Evolutionary conservation across 176 grass and related monocot genomes (phyloP), one percentile per base, ranked within the genome.

Genomic region (Triticum turgidum): DNA sequence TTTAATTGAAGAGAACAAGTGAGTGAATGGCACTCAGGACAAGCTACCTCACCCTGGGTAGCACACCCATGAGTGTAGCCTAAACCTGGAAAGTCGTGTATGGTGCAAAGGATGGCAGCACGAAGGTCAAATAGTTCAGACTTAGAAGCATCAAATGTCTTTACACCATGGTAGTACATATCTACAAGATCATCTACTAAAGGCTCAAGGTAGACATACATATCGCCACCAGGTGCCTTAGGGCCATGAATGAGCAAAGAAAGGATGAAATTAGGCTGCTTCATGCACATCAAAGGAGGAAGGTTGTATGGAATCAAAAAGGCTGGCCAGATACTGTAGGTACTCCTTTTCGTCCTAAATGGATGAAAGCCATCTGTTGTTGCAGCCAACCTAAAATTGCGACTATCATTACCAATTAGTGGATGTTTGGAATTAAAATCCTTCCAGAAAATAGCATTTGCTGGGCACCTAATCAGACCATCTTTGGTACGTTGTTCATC

Each of bases 201-300:
- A 8, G 15, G 65, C 30, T 69, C 5, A 69, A 35, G 65, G 18
- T 69, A 82, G 1, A 82, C 44, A 82, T 69, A 42, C 63, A 82
- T 82, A 24, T 82, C 44, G 4, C 18, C 20, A n/a, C 44, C 29
- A 82, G 64, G 63, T 14, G 27, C 44, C 47, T 6, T 21, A 5
- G 9, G 15, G 13, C 44, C 65, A 35, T 27, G 65, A 54, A 68
- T 69, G 30, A 82, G 11, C n/a, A 82, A 52, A 21, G 39, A 66
- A 1, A 81, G 38, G 24, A 81, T 69, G 18, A 82, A 69, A 21
- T 82, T 82, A 4, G 80, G 45, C 51, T 52, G 80, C 11, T 82
- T 69, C 80, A 82, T 54, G 44, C 44, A 69, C 17, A 54, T 21
- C 30, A 17, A 69, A n/a, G 27, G 42, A 54, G 65, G 65, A 51